Conservation (phyloP, 441 rosid genomes). For the Aquilaria agallochum region DNA sequence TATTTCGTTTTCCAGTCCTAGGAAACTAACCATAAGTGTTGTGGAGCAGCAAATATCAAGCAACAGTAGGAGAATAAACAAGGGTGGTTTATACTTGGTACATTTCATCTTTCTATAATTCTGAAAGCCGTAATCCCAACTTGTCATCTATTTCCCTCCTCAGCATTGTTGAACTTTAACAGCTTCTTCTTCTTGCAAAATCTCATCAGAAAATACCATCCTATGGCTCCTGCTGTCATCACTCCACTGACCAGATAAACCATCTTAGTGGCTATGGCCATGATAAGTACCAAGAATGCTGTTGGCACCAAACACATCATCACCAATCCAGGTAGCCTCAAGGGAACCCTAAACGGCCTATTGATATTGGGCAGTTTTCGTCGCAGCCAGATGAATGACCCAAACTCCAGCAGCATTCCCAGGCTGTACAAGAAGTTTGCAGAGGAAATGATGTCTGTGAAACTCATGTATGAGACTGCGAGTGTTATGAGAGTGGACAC, state of each 20-base stretch:
- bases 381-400: constrained; percentile 70
- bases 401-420: constrained; percentile 78
- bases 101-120: too few relatives aligned
- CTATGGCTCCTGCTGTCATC: constrained; percentile 55
- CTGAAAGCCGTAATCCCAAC: too few relatives aligned
- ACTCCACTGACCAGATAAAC: constrained; percentile 56
- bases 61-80: too few relatives aligned
- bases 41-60: too few relatives aligned
- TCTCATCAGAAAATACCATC: constrained; percentile 60
- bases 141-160: constrained; percentile 14
- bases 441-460: constrained; percentile 54
- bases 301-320: constrained; percentile 70
- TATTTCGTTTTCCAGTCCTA: too few relatives aligned
- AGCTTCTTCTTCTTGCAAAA: constrained; percentile 44
- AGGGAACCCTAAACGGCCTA: constrained; percentile 66
- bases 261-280: constrained; percentile 56
- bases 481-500: constrained; percentile 48
- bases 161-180: constrained; percentile 34
- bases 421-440: constrained; percentile 76
- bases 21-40: too few relatives aligned
- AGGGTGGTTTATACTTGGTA: too few relatives aligned
- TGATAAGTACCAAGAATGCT: constrained; percentile 46
- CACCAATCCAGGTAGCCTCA: constrained; percentile 45
- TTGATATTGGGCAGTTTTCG: constrained; percentile 40
- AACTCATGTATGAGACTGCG: constrained; percentile 49